Base-by-base conservation (phyloP, 2,329 filamentous ascomycete genomes). In the Colletotrichum australisinense region DNA sequence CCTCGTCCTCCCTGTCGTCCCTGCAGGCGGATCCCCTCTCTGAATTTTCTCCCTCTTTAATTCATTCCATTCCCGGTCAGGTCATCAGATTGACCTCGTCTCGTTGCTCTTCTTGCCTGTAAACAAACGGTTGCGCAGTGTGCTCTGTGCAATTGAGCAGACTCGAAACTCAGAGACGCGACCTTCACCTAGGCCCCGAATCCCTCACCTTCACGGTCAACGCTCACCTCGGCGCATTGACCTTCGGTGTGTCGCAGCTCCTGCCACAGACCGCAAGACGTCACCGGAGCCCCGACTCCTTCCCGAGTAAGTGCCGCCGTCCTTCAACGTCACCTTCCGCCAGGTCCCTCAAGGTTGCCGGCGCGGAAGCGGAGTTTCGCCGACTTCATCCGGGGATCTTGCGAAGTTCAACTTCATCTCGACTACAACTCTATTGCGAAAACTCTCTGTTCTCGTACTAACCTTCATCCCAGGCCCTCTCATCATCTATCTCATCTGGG, bases 191-290 rank as follows among this genome's bases (percentile, higher is more conserved):
- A 42, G 14, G 19, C 30, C 22, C 52, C 46, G 24, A 12, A 4
- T 8, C 3, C 4, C 28, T 69, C 60, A 65, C 53, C 55, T 55
- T 22, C 6, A 22, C 57, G 42, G 56, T 56, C 46, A 67, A 49
- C 16, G 22, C 22, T 53, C 59, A 30, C 52, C 35, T 53, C 12
- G 38, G 8, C 55, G 42, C 62, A 65, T 26, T 64, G 67, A 70
- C 67, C 55, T n/a, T 28, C 11, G 30, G 14, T 22, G 52, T 57
- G 52, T 49, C 52, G 16, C 67, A 49, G 24, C 24, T 19, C 28
- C 52, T 35, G 46, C 32, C 49, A 24, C 46, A n/a, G 32, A 62
- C 22, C 53, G 28, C 26, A 12, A 24, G 8, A 62, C 66, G 30
- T 63, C 49, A 55, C 24, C 57, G 19, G 22, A 46, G 24, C 30